phyloP scores from a whole-genome alignment of 352 stramenopile genomes.

The Phytopythium mirpurense region DNA sequence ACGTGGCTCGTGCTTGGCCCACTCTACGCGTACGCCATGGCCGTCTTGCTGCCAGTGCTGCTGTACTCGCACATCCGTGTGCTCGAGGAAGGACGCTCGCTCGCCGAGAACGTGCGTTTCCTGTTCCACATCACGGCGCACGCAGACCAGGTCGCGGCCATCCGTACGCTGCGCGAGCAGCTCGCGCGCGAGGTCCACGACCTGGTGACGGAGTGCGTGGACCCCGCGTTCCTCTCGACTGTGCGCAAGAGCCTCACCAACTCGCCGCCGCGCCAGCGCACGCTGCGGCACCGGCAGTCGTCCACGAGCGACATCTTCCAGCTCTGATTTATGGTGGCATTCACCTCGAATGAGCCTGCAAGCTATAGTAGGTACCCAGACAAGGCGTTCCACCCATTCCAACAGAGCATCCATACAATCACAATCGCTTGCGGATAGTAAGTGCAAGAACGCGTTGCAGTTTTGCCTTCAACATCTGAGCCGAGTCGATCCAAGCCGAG shows the following conservation, averaged over 20 bases:
- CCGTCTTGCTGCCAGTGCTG: constrained; percentile 49
- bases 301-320: constrained; percentile 38
- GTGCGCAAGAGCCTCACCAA: constrained; percentile 50
- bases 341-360: too few relatives aligned
- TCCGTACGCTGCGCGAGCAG: constrained; percentile 46
- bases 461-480: too few relatives aligned
- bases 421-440: too few relatives aligned
- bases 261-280: constrained; percentile 22
- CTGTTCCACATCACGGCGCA: constrained; percentile 67
- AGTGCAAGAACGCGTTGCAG: too few relatives aligned
- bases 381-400: too few relatives aligned
- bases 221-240: constrained; percentile 44
- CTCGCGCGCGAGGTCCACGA: constrained; percentile 55
- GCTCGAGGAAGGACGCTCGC: constrained; percentile 68
- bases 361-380: too few relatives aligned
- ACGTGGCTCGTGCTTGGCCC: constrained; percentile 51
- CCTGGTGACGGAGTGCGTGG: constrained; percentile 44
- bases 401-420: too few relatives aligned
- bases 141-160: constrained; percentile 43
- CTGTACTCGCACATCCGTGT: constrained; percentile 78
- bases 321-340: too few relatives aligned
- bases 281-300: constrained; percentile 30
- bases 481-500: too few relatives aligned
- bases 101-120: constrained; percentile 73
- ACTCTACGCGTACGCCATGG: constrained; percentile 52